Base-by-base conservation (phyloP, 2,329 filamentous ascomycete genomes). In the Corinectria fuckeliana region DNA sequence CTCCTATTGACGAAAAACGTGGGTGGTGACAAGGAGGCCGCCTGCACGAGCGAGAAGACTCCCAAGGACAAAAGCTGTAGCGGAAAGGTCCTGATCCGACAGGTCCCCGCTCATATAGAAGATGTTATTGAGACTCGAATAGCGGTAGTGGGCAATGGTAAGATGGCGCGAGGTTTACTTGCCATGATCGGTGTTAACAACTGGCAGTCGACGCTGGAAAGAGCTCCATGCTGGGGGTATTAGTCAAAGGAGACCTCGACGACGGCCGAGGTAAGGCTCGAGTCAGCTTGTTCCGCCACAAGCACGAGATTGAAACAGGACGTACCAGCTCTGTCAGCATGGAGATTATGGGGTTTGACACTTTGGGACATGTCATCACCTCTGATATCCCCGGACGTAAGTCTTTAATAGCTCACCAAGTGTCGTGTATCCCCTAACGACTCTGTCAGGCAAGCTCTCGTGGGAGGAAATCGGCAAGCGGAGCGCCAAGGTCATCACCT, bases 281-380 rank as follows among this genome's bases (percentile, higher is more conserved):
- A 62, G 91, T 99, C 50, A 98, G 97, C 66, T 87, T 99, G 11
- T 99, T 99, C 78, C 87, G 95, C 14, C 95, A 99, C 77, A 98
- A 99, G 77, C 95, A 99, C 72, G 95, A 99, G 78, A 91, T 98
- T 38, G 95, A 99, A 77, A 95, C 91, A 45, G 95, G 95, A 1
- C 86, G 95, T 65, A 99, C 95, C 9, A 97, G 92, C 73, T 97
- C 93, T 0, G 95, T 99, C 0, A 94, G 95, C 39, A 96, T 98
- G 93, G 95, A 99, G 76, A 98, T 98, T 62, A 93, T 98, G 90
- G 95, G 95, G 2, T 99, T 97, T 69, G 93, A 98, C 75, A 92
- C 90, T 50, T 85, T 85, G 55, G 94, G 95, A 25, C 87, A 93
- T 23, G 90, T 97, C 25, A 85, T 98, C 14, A 86, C 88, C 14